Conservation (phyloP, 2,329 filamentous ascomycete species). For the Setomelanomma holmii region DNA sequence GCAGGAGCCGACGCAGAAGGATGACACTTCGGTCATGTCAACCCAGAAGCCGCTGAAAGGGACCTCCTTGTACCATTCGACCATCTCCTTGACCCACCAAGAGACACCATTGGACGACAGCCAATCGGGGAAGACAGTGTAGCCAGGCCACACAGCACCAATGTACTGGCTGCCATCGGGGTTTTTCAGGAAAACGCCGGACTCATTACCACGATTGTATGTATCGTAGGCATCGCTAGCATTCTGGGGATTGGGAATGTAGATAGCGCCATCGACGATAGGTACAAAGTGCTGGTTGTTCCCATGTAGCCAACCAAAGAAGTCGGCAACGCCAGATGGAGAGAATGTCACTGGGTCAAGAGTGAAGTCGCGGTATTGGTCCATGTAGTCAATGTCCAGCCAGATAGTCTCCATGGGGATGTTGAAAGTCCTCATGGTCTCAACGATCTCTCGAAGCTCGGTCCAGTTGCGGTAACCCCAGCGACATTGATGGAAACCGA, state of each 20-base stretch:
- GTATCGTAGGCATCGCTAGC: constrained; percentile 63
- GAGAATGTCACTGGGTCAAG: constrained; percentile 62
- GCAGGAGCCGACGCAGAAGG: constrained; percentile 75
- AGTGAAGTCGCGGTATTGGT: constrained; percentile 63
- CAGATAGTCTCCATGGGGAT: constrained; percentile 62
- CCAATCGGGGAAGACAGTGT: constrained; percentile 69
- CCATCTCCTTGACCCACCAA: constrained; percentile 66
- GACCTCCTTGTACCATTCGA: constrained; percentile 60
- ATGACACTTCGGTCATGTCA: constrained; percentile 68
- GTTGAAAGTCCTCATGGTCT: constrained; percentile 60
- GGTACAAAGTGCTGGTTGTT: constrained; percentile 66
- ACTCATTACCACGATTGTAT: constrained; percentile 59
- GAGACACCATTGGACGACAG: constrained; percentile 65
- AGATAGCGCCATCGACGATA: constrained; percentile 70
- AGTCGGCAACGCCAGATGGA: constrained; percentile 57
- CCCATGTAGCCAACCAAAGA: constrained; percentile 61
- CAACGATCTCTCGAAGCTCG: constrained; percentile 64
- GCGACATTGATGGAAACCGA: constrained; percentile 83
- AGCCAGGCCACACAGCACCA: constrained; percentile 64
- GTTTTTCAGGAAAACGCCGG: constrained; percentile 60
- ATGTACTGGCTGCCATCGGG: constrained; percentile 63
- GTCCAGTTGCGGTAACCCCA: constrained; percentile 83
- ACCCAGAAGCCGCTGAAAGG: constrained; percentile 65
- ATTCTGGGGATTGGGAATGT: constrained; percentile 75
- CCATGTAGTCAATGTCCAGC: constrained; percentile 54